phyloP scores from a whole-genome alignment of 768 basidiomycete genomes.

The Phlebiopsis gigantea region DNA sequence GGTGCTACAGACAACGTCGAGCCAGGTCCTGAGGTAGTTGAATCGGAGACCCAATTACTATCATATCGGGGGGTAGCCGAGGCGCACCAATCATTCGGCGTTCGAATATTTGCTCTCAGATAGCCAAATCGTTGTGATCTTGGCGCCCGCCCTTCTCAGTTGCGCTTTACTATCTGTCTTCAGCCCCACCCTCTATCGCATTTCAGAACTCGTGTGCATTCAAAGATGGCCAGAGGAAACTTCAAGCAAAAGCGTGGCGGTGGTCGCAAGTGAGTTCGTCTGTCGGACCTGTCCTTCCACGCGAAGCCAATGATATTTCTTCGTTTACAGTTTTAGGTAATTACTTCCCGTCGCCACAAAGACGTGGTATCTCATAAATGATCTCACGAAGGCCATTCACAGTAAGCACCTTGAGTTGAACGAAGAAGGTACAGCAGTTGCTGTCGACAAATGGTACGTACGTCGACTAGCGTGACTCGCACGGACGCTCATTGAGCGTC shows the following conservation, averaged over 20 bases:
- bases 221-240: constrained; percentile 48
- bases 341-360: constrained; percentile 16
- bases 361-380: constrained; percentile 14
- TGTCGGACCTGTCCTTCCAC: constrained; percentile 3
- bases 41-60: background rate
- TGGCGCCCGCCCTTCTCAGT: background rate
- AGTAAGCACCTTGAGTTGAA: constrained; percentile 62
- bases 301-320: background rate
- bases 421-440: constrained; percentile 48
- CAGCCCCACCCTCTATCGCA: too few relatives aligned
- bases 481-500: constrained; percentile 2
- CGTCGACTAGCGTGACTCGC: background rate
- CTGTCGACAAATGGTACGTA: constrained; percentile 42
- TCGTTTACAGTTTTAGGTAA: constrained; percentile 53
- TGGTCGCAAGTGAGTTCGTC: constrained; percentile 49
- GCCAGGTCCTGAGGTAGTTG: background rate
- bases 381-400: constrained; percentile 1
- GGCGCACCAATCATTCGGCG: background rate
- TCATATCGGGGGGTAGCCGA: background rate
- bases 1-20: constrained; percentile 1
- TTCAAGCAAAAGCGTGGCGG: constrained; percentile 87
- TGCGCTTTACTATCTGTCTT: background rate
- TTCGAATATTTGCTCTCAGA: background rate
- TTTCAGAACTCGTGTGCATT: too few relatives aligned
- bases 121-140: background rate